phyloP scores from a whole-genome alignment of 352 stramenopile species.

The Pythium folliculosum region DNA sequence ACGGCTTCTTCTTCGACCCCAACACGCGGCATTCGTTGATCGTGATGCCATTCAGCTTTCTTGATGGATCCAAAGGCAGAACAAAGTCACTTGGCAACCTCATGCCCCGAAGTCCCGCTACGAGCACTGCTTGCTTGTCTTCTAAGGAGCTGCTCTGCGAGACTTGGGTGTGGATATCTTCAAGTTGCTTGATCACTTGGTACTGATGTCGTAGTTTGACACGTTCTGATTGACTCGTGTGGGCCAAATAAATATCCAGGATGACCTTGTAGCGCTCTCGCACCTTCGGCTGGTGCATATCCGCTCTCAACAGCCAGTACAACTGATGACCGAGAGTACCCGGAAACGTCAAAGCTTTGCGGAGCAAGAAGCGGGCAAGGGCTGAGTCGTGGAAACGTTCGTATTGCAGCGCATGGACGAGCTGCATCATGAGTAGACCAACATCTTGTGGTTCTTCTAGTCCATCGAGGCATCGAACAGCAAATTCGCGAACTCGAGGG shows the following conservation, averaged over 20 bases:
- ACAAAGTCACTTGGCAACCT: constrained; percentile 26
- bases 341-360: constrained; percentile 13
- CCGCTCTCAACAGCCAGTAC: constrained; percentile 29
- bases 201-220: constrained; percentile 14
- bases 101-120: constrained; percentile 6
- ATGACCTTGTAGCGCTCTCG: constrained; percentile 24
- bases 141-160: constrained; percentile 11
- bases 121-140: constrained; percentile 26
- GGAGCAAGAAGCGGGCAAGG: constrained; percentile 26
- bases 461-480: constrained; percentile 18
- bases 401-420: constrained; percentile 34
- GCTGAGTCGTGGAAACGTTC: constrained; percentile 26
- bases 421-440: constrained; percentile 31
- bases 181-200: constrained; percentile 15
- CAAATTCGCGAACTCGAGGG: constrained; percentile 25
- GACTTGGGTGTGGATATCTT: constrained; percentile 22
- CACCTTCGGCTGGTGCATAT: constrained; percentile 18
- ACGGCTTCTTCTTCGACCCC: constrained; percentile 32
- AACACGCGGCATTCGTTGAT: constrained; percentile 23
- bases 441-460: constrained; percentile 9
- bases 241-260: constrained; percentile 19
- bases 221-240: neutral
- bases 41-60: constrained; percentile 11
- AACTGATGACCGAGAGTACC: constrained; percentile 23
- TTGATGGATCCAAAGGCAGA: constrained; percentile 27